Evolutionary conservation across 495 filamentous ascomycete genomes (phyloP), one percentile per base, ranked within the genome.

Genomic region (Aspergillus kassunensis): DNA sequence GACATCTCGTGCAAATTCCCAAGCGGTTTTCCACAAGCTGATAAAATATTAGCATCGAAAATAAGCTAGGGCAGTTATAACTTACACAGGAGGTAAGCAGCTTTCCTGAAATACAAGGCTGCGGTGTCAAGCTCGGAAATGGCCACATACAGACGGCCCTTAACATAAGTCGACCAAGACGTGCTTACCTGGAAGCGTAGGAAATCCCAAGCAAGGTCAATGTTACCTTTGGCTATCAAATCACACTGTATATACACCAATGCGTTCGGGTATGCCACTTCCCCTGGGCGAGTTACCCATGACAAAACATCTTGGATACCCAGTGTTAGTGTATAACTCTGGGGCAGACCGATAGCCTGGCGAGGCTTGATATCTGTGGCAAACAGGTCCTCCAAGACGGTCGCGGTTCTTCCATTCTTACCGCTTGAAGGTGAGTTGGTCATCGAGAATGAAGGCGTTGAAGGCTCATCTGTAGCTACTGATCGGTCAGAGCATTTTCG

Each of bases 141-240:
- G 12, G 84, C 80, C 15, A 97, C 75, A 61, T 84, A 79, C 37
- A 93, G 75, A 29, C 95, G 86, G 11, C 88, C 92, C 65, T 89
- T 89, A 12, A 96, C 75, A 65, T 99, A 99, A 1, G 80, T 85
- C 5, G 88, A 81, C 82, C 93, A 97, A 24, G 75, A 63, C 0
- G 78, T 83, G 49, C 74, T 66, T 61, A 81, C 61, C 69, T 83
- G 71, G 63, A 89, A 93, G 7, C 80, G 81, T 44, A 77, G 73
- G 57, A 96, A 89, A 59, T 93, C 87, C 49, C 80, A 72, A 10
- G 90, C 90, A 4, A 91, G 75, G 56, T 89, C 85, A 12, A 85
- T 73, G 59, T 89, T 79, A 40, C 81, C 78, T 51, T 82, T 80
- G 49, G 82, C 83, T 23, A 91, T 76, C 3, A 91, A 72, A 56